Conservation (phyloP, 1,139 yeast species). For the Suhomyces wounanorum region DNA sequence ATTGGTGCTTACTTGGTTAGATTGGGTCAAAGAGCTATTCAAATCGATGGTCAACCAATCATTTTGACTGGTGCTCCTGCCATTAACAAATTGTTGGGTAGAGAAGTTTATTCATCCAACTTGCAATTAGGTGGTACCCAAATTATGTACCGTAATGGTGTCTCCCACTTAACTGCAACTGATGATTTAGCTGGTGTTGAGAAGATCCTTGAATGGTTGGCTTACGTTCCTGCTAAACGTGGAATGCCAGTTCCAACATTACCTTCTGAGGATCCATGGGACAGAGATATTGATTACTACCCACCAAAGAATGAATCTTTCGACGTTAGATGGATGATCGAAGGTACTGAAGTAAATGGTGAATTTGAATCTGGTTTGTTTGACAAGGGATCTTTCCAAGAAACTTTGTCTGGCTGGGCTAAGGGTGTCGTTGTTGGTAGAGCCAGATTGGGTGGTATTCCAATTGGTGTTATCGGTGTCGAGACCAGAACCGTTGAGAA, state of each 20-base stretch:
- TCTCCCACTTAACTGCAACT: conserved; percentile 91
- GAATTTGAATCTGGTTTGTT: conserved; percentile 83
- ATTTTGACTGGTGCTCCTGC: conserved; percentile 99
- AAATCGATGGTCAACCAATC: conserved; percentile 97
- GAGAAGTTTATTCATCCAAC: conserved; percentile 95
- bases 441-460: conserved; percentile 98
- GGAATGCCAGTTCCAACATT: conserved; percentile 89
- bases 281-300: conserved; percentile 80
- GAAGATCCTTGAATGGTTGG: conserved; percentile 92
- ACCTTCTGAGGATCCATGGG: conserved; percentile 85
- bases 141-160: conserved; percentile 98
- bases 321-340: conserved; percentile 95
- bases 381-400: conserved; percentile 91
- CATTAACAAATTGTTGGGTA: conserved; percentile 90
- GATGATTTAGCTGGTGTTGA: conserved; percentile 97
- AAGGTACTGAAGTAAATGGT: conserved; percentile 72
- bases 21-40: conserved; percentile 97
- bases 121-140: conserved; percentile 98
- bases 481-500: conserved; percentile 90
- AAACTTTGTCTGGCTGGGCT: conserved; percentile 98
- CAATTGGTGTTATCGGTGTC: conserved; percentile 96
- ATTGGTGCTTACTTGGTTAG: conserved; percentile 98
- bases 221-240: conserved; percentile 92
- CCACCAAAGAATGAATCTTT: conserved; percentile 76
- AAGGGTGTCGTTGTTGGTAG: conserved; percentile 98